Conservation (phyloP, 2,329 filamentous ascomycete species). For the Akanthomyces uredinophilus region DNA sequence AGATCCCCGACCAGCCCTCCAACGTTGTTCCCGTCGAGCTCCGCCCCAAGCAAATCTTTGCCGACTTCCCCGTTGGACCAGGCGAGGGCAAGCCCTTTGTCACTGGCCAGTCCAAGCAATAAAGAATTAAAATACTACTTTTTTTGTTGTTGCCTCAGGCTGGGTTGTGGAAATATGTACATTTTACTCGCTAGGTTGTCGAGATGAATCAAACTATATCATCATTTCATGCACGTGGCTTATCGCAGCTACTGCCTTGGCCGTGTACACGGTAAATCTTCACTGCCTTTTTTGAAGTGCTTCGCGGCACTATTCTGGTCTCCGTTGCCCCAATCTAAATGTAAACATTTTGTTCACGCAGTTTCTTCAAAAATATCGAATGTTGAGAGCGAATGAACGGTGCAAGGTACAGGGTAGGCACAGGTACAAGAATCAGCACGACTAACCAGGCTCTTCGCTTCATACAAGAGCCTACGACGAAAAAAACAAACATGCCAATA, state of each 20-base stretch:
- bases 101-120: slow-evolving; percentile 31
- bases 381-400: background rate
- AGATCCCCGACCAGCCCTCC: slow-evolving; percentile 67
- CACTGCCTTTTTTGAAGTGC: no score
- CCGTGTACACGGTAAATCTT: no score
- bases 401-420: background rate
- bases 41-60: slow-evolving; percentile 58
- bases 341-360: no score
- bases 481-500: background rate
- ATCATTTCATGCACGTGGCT: background rate
- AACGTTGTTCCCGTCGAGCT: slow-evolving; percentile 70
- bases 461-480: no score
- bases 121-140: slow-evolving; percentile 21
- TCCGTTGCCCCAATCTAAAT: background rate
- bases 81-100: slow-evolving; percentile 40
- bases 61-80: slow-evolving; percentile 44
- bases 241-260: background rate
- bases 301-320: no score
- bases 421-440: no score
- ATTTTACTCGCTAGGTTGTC: slow-evolving; percentile 12
- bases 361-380: no score
- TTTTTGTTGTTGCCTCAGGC: background rate
- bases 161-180: slow-evolving; percentile 10
- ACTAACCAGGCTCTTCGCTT: no score
- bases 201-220: slow-evolving; percentile 10